Conservation (phyloP, 257 asterid species). For the Phtheirospermum japonicum region DNA sequence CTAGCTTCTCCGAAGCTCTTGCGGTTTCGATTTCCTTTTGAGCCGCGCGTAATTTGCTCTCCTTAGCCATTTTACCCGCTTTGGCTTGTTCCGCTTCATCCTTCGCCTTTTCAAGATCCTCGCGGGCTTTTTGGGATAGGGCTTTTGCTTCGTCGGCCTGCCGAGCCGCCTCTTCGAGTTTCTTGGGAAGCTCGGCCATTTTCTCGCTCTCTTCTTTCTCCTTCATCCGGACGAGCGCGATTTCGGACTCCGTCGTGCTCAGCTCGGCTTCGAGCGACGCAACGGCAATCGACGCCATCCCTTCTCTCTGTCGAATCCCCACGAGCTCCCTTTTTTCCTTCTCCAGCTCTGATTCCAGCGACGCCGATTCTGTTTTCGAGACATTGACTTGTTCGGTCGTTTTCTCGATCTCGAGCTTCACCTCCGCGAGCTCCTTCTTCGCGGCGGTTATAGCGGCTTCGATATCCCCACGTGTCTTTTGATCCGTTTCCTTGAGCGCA, state of each 20-base stretch:
- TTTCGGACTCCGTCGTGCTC: conserved; percentile 46
- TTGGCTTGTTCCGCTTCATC: conserved; percentile 70
- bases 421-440: conserved; percentile 65
- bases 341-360: conserved; percentile 65
- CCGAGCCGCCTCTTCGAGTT: conserved; percentile 61
- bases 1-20: conserved; percentile 73
- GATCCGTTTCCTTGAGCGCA: conserved; percentile 35
- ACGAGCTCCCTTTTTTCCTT: conserved; percentile 48
- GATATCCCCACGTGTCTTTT: conserved; percentile 51
- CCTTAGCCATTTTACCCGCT: conserved; percentile 46
- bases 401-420: conserved; percentile 59
- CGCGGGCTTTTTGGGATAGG: conserved; percentile 41
- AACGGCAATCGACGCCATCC: conserved; percentile 55
- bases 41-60: conserved; percentile 57
- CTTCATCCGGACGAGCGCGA: conserved; percentile 45
- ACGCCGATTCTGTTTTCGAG: conserved; percentile 56
- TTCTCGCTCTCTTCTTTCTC: conserved; percentile 67
- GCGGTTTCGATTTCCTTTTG: conserved; percentile 85
- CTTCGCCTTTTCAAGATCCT: conserved; percentile 51
- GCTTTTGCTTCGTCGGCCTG: conserved; percentile 65
- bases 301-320: conserved; percentile 57
- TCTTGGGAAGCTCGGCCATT: conserved; percentile 60
- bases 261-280: conserved; percentile 67
- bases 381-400: conserved; percentile 50
- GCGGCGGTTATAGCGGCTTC: conserved; percentile 54